Base-by-base conservation (phyloP, 495 filamentous ascomycete genomes). In the Filosporella fistucella region DNA sequence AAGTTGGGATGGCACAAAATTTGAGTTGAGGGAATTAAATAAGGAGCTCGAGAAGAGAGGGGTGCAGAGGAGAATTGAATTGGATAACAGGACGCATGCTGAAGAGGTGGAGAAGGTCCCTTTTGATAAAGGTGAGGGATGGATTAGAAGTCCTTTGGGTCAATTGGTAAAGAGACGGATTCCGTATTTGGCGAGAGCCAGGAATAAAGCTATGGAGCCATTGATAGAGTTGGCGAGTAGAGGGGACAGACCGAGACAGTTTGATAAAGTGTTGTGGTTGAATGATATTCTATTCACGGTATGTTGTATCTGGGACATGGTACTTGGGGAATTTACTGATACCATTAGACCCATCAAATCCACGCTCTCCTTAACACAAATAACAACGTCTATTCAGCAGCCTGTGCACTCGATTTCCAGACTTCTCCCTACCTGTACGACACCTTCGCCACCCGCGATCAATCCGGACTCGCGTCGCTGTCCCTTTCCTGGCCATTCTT, bases 401-500 rank as follows among this genome's bases (percentile, higher is more conserved):
- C 85, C 14, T 95, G 89, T 63, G 79, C 86, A 0, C 67, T 94
- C 49, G 89, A 95, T 60, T 93, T 89, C 57, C 64, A 69, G 52
- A 67, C 64, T 44, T 75, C 77, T 20, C 80, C 84, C 0, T 81
- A 83, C 2, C 89, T 81, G 64, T 91, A 93, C 64, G 89, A 94
- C 57, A 90, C 87, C 1, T 93, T 94, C 58, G 89, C 89, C 13
- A 69, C 90, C 3, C 83, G 88, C 2, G 88, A 94, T 58, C 65
- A 67, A 6, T 56, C 70, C 4, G 89, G 88, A 29, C 59, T 78
- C 41, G 74, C 80, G 45, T 62, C 74, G 13, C 75, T 78, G 48
- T 72, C 30, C 11, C 21, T 79, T 45, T 83, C 74, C 13, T 94
- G 85, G 79, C 89, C 89, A 0, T 94, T 82, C 65, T 94, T 94